These are phyloP conservation scores for Chloris gayana DNA, from an alignment of 176 grass and related monocot species.

Conservation along the genomic window DNA sequence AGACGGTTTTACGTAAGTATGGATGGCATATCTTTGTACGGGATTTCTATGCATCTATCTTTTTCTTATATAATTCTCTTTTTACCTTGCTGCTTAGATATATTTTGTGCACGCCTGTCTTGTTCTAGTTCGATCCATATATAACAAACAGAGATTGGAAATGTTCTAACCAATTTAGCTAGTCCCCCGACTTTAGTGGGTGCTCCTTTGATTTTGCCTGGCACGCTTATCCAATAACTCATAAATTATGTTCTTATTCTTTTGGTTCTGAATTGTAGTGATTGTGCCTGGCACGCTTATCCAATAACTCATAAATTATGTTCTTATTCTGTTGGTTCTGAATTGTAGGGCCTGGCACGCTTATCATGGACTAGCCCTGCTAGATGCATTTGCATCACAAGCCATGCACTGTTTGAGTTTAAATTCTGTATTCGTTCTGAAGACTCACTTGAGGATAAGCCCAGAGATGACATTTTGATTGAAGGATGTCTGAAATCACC, in stretches of 20 bases:
- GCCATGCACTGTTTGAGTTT: conserved; percentile 29
- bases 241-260: not conserved
- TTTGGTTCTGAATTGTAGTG: too few species aligned
- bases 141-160: not conserved
- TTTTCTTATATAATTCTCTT: too few species aligned
- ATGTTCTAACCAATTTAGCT: not conserved
- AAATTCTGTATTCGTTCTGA: conserved; percentile 11
- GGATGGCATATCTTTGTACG: too few species aligned
- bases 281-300: conserved; percentile 17
- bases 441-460: conserved; percentile 9
- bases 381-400: conserved; percentile 23
- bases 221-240: conserved; percentile 6
- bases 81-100: too few species aligned
- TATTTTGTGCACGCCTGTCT: not conserved
- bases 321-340: not conserved
- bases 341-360: conserved; percentile 25
- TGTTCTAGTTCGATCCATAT: not conserved
- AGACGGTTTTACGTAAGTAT: too few species aligned
- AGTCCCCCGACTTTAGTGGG: too few species aligned
- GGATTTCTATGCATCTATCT: too few species aligned
- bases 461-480: conserved; percentile 17
- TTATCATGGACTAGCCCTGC: conserved; percentile 8
- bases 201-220: too few species aligned
- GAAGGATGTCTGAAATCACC: conserved; percentile 28
- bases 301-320: not conserved